Base-by-base conservation (phyloP, 129 eudicot species). In the Flaveria bidentis region DNA sequence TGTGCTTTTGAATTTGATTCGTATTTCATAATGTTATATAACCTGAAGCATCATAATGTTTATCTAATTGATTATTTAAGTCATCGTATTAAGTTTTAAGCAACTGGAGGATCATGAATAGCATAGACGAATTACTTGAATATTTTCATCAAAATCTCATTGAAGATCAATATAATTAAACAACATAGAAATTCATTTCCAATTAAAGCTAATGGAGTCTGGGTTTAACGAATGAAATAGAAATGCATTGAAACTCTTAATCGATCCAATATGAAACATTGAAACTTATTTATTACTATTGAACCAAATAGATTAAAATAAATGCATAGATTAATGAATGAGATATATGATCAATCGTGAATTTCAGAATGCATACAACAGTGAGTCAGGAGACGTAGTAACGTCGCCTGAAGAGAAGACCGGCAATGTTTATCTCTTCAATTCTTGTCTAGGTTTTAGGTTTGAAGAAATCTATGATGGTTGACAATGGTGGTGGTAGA, bases 371-470 rank as follows among this genome's bases (percentile, higher is more conserved):
- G 55, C 81, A 42, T 67, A 77, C 81, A 41, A 51, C 14, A 76
- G 67, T 22, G 7, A 41, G 51, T 52, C 58, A 77, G 80, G 81
- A 76, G 81, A 77, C 81, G 80, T 20, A 55, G 57, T 33, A 76
- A 76, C 74, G 75, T 67, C 81, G 45, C 81, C 81, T 53, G 81
- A 76, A 60, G 20, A 76, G 73, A 76, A 51, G 56, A 67, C 42
- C 72, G 74, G 71, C 79, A 46, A 62, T 44, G 57, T 46, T 64
- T 15, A 75, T 17, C 23, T 62, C 4, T 61, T 75, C 44, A 5
- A 65, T 72, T 6, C 46, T 17, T 9, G 30, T 72, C 1, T 55
- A 50, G 18, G 15, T 47, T 70, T 70, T 69, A 17, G 51, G 49
- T 28, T 60, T 30, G 71, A 75, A 64, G 63, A 20, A 61, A 49